A percentile compares a stretch with the other conserved stretches of the same genome.
These are phyloP conservation scores for Colletotrichum cordylinicola DNA, from an alignment of 2,329 filamentous ascomycete genomes.

Conservation along the genomic window DNA sequence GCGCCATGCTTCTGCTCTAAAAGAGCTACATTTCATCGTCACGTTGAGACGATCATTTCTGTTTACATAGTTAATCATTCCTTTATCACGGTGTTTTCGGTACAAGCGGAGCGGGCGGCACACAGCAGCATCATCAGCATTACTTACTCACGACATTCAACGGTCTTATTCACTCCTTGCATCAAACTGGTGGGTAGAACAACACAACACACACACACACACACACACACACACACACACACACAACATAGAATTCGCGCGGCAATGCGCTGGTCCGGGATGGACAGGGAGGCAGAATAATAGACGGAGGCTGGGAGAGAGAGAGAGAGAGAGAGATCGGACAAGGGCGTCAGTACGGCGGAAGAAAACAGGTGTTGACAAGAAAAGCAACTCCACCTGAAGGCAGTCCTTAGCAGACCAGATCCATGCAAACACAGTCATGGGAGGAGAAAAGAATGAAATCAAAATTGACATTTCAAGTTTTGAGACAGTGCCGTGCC, in stretches of 20 bases:
- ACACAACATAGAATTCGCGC: conserved; percentile 12
- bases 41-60: neutral
- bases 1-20: conserved; percentile 16
- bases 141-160: conserved; percentile 19
- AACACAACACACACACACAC: neutral
- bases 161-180: conserved; percentile 23
- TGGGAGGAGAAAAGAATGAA: neutral
- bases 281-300: neutral
- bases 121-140: conserved; percentile 17
- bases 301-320: conserved; percentile 3
- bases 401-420: neutral
- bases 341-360: neutral
- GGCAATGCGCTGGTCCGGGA: neutral
- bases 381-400: neutral
- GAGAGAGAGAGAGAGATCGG: neutral
- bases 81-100: neutral
- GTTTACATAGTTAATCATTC: conserved; percentile 10
- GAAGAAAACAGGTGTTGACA: neutral
- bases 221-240: neutral
- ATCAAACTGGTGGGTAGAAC: conserved; percentile 9
- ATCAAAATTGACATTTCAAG: neutral
- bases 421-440: neutral
- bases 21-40: neutral
- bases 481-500: neutral
- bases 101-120: neutral